A percentile compares a stretch with the other conserved stretches of the same genome.
These are phyloP conservation scores for Leccinum subtestaceum DNA, from an alignment of 768 basidiomycete genomes.

Conservation along the genomic window DNA sequence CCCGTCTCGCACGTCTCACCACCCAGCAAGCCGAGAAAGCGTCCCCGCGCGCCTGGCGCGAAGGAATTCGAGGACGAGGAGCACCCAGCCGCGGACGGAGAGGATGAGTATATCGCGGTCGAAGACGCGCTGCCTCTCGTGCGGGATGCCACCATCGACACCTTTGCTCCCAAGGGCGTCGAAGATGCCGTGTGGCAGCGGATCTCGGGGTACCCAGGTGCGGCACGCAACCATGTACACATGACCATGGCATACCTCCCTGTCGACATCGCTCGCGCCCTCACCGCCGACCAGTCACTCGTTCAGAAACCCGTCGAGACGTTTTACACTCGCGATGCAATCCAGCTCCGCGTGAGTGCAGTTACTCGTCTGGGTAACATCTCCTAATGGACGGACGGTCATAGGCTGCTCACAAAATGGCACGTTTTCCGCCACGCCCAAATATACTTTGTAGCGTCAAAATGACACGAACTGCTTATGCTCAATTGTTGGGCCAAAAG, in stretches of 20 bases:
- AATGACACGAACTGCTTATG: slow-evolving; percentile 91
- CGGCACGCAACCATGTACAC: slow-evolving; percentile 68
- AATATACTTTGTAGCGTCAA: slow-evolving; percentile 58
- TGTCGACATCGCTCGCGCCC: slow-evolving; percentile 69
- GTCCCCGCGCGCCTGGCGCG: slow-evolving; percentile 42
- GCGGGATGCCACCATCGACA: slow-evolving; percentile 50
- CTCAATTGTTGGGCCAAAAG: slow-evolving; percentile 87
- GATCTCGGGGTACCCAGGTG: slow-evolving; percentile 74
- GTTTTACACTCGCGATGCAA: slow-evolving; percentile 93
- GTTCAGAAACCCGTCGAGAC: slow-evolving; percentile 86
- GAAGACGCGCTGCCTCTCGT: slow-evolving; percentile 66
- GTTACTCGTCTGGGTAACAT: background rate
- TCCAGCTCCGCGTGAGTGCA: slow-evolving; percentile 75
- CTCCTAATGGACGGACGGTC: slow-evolving; percentile 4
- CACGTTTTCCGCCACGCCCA: slow-evolving; percentile 78
- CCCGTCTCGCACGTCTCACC: slow-evolving; percentile 75
- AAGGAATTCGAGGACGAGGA: slow-evolving; percentile 54
- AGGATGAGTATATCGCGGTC: slow-evolving; percentile 51
- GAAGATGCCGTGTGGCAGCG: slow-evolving; percentile 69
- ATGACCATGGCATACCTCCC: slow-evolving; percentile 78
- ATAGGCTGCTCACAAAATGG: slow-evolving; percentile 88
- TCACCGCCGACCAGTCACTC: slow-evolving; percentile 60
- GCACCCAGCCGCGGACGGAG: slow-evolving; percentile 35
- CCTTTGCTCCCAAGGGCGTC: slow-evolving; percentile 56
- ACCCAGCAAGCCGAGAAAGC: slow-evolving; percentile 51